These are phyloP conservation scores for Agroathelia rolfsii DNA, from an alignment of 1,284 basidiomycete species.

Conservation along the genomic window DNA sequence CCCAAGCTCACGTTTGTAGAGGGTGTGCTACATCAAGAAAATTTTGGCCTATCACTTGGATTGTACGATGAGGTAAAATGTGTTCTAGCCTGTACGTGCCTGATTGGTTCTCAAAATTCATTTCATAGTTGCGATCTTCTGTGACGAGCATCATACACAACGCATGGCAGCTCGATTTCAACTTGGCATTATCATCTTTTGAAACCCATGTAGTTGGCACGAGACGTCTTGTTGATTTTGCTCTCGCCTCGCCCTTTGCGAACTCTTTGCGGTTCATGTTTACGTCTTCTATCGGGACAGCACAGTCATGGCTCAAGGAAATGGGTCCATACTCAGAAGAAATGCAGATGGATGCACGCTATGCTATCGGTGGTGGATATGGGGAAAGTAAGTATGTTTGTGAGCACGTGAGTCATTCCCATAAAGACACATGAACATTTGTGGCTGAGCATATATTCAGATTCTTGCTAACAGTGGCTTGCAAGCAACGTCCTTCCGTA, in stretches of 20 bases:
- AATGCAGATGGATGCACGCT: conserved; percentile 6
- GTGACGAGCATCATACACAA: conserved; percentile 21
- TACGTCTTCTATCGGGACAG: conserved; percentile 11
- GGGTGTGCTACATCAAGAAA: too few species aligned
- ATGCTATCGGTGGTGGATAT: conserved; percentile 28
- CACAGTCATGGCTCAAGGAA: conserved; percentile 1
- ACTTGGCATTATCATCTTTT: conserved; percentile 23
- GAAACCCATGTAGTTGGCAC: conserved; percentile 27
- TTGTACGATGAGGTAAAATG: too few species aligned
- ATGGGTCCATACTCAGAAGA: conserved; percentile 7
- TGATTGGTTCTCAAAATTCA: too few species aligned
- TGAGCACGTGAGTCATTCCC: conserved; percentile 6
- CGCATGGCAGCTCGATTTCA: conserved; percentile 35
- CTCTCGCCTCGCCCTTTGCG: conserved; percentile 18
- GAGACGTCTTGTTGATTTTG: conserved; percentile 31
- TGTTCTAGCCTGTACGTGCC: too few species aligned
- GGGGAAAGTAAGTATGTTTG: conserved; percentile 55
- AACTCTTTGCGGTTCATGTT: conserved; percentile 13
- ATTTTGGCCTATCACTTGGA: too few species aligned
- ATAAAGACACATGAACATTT: conserved; percentile 2
- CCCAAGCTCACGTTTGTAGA: conserved; percentile 2
- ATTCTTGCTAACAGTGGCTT: conserved; percentile 11
- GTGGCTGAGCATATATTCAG: neutral
- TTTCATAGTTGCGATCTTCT: conserved; percentile 15
- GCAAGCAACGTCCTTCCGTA: conserved; percentile 23